Conservation (phyloP, 495 filamentous ascomycete genomes). For the Aspergillus cavernicola region DNA sequence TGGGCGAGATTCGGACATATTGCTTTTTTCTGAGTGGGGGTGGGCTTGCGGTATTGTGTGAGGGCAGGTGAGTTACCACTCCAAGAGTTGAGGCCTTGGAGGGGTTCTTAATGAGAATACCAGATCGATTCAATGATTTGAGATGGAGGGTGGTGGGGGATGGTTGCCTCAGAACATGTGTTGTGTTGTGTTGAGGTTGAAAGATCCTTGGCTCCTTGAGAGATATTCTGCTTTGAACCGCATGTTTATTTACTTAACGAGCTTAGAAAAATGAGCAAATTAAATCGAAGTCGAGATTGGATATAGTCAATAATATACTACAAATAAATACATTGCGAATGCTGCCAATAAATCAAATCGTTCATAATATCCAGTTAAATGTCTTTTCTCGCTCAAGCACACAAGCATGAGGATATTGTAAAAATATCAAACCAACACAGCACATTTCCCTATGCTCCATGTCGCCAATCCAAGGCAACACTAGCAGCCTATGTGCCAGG, state of each 20-base stretch:
- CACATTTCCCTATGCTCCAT: constrained; percentile 17
- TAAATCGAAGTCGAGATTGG: constrained; percentile 17
- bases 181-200: too few relatives aligned
- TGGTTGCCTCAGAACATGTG: too few relatives aligned
- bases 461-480: constrained; percentile 15
- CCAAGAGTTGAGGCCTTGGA: too few relatives aligned
- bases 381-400: constrained; percentile 33
- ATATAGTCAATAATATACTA: constrained; percentile 21
- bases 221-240: too few relatives aligned
- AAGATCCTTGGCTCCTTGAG: too few relatives aligned
- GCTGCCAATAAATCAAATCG: constrained; percentile 11
- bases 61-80: too few relatives aligned
- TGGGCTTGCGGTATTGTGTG: too few relatives aligned
- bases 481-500: constrained; percentile 17
- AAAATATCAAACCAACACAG: constrained; percentile 16
- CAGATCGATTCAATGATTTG: too few relatives aligned
- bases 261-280: background rate
- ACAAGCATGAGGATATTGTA: constrained; percentile 3
- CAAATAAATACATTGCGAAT: constrained; percentile 15
- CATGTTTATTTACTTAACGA: too few relatives aligned
- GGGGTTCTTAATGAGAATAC: too few relatives aligned
- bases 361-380: constrained; percentile 13
- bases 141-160: too few relatives aligned
- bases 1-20: constrained; percentile 21
- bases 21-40: too few relatives aligned